Conservation (phyloP, 495 filamentous ascomycete genomes). For the Aspergillus cristatus region DNA sequence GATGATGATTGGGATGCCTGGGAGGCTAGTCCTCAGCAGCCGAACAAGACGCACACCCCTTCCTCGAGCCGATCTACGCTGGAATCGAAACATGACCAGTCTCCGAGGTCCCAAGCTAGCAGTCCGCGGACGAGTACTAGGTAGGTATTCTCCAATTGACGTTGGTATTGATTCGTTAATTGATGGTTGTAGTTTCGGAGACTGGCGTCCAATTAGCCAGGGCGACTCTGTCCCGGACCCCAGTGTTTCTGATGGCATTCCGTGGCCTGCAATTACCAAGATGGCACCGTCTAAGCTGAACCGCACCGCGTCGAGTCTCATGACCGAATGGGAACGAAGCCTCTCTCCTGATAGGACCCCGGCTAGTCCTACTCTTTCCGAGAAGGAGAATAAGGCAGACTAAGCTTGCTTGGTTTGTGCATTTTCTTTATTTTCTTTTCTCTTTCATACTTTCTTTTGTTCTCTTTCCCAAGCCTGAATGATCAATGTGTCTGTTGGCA, state of each 20-base stretch:
- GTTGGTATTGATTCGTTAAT: constrained; percentile 32
- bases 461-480: too few species aligned
- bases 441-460: constrained; percentile 6
- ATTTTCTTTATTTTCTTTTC: constrained; percentile 6
- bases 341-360: constrained; percentile 27
- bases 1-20: constrained; percentile 68
- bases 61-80: constrained; percentile 39
- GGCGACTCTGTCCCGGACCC: constrained; percentile 23
- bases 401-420: constrained; percentile 9
- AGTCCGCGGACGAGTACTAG: constrained; percentile 45
- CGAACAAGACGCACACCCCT: constrained; percentile 35
- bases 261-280: constrained; percentile 56
- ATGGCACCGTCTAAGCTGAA: constrained; percentile 59
- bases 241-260: constrained; percentile 48
- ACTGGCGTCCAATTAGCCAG: constrained; percentile 24
- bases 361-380: constrained; percentile 9
- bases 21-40: constrained; percentile 44
- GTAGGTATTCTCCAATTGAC: constrained; percentile 38
- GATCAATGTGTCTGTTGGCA: too few species aligned
- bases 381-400: constrained; percentile 32
- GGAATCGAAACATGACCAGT: constrained; percentile 36
- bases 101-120: constrained; percentile 37
- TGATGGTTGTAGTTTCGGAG: constrained; percentile 31
- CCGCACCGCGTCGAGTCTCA: constrained; percentile 59
- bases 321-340: constrained; percentile 68